Base-by-base conservation (phyloP, 1,284 basidiomycete species). In the Porodaedalea pini region DNA sequence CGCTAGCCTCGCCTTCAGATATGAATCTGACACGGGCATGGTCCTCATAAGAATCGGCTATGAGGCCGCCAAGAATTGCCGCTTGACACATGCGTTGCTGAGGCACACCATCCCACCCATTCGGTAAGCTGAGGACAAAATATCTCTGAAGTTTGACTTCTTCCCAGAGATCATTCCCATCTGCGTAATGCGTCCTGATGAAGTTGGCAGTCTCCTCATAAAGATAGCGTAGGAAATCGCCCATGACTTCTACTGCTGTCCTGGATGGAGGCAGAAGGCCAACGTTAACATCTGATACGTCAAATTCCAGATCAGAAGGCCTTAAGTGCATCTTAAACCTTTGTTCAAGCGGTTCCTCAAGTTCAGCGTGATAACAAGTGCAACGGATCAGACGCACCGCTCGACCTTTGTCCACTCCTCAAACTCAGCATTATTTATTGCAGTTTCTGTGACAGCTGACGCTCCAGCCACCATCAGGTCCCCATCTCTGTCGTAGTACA, bases 31-130 rank as follows among this genome's bases (percentile, higher is more conserved):
- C 85, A 53, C 84, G 74, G 0, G 84, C 78, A 61, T 80, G 81
- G 2, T 83, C 86, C 55, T 80, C 83, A 62, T 84, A 81, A 2
- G 82, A 85, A 66, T 88, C 82, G 0, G 83, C 79, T 21, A 90
- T 82, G 32, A 90, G 68, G 13, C 79, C 79, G 3, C 83, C 88
- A 61, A 81, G 77, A 3, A 86, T 77, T 0, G 86, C 86, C 0
- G 81, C 83, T 57, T 83, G 74, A 54, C 86, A 78, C 83, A 90
- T 86, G 69, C 81, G 83, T 32, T 82, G 81, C 67, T 90, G 88
- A 64, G 89, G 88, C 1, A 83, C 82, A n/a, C 86, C 87, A 65
- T 88, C 86, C 88, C 88, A 90, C 5, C 88, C 88, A 64, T 89
- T 90, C 11, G 88, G 88, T 67, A 90, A 87, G 44, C 81, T 83